Evolutionary conservation across 2,329 filamentous ascomycete genomes (phyloP), one percentile per base, ranked within the genome.

Genomic region (Fusarium mexicanum): DNA sequence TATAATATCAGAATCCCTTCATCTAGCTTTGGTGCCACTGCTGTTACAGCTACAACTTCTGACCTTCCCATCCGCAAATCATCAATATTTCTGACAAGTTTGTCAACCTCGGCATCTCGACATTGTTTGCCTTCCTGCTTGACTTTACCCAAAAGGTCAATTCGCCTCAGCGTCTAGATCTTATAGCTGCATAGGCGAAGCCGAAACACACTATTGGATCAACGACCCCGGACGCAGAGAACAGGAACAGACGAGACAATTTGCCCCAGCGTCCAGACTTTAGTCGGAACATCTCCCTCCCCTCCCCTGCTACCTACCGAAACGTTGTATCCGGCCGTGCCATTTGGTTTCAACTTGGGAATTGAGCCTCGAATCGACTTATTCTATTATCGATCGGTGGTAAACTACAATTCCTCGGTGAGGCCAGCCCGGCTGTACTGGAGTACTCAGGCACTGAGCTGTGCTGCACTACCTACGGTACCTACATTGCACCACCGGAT

Each of bases 161-260:
- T 2, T 35, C 8, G 41, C 33, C 51, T 10, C 43, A 29, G 26
- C 22, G 29, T 31, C 31, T 16, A 66, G 51, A 57, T 24, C 35
- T 20, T 10, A 43, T 24, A 59, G 33, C 29, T 38, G 35, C 22
- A 38, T 31, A 44, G 50, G 55, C 53, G 44, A 62, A 31, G 1
- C 59, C 63, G 67, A 68, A 54, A 41, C 58, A 51, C 60, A 67
- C 38, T 26, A 73, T 43, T 47, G 18, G 43, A 67, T n/a, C 48
- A n/a, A 57, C 9, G 18, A 26, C 22, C 57, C 59, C 33, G 18
- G 41, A 24, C 12, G 13, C 46, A 29, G 41, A 43, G 31, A 18
- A 48, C 11, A 58, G 48, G 31, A 53, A 12, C 50, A 53, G 60
- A 26, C 65, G 14, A 72, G 48, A 38, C n/a, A 47, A 46, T 53